Evolutionary conservation across 768 basidiomycete genomes (phyloP).

Genomic region (Mycena metata): DNA sequence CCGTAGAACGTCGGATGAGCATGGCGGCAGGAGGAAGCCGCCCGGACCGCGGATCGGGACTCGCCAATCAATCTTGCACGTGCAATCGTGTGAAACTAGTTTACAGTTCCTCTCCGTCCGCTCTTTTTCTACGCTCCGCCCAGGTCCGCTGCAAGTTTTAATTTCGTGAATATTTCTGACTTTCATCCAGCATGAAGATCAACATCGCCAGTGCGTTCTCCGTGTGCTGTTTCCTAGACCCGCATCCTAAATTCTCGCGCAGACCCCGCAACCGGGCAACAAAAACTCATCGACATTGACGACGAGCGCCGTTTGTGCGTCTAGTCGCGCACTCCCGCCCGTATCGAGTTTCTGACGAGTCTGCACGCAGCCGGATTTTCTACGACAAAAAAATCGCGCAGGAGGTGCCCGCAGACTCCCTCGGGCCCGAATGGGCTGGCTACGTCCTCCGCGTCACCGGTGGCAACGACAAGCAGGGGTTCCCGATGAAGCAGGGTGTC

Average conservation of each 20-base stretch:
- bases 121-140: slow-evolving; percentile 14
- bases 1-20: no score
- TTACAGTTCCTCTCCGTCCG: neutral
- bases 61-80: no score
- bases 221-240: slow-evolving; percentile 30
- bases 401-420: slow-evolving; percentile 90
- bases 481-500: slow-evolving; percentile 99
- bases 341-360: slow-evolving; percentile 3
- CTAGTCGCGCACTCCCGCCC: neutral
- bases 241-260: slow-evolving; percentile 34
- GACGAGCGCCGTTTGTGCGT: slow-evolving; percentile 89
- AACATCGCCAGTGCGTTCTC: slow-evolving; percentile 91
- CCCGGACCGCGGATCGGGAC: no score
- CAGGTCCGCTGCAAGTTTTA: neutral
- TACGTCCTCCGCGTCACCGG: slow-evolving; percentile 98
- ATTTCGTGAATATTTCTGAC: neutral
- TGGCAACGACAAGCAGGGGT: slow-evolving; percentile 98
- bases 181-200: slow-evolving; percentile 86
- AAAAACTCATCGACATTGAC: slow-evolving; percentile 96
- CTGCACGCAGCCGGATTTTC: slow-evolving; percentile 82
- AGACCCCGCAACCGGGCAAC: slow-evolving; percentile 98
- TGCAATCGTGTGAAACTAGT: neutral
- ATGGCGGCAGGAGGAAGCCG: no score
- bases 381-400: slow-evolving; percentile 98
- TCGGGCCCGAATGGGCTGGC: slow-evolving; percentile 97